phyloP scores from a whole-genome alignment of 2,329 filamentous ascomycete genomes.

The Calonectria pseudoturangicola region DNA sequence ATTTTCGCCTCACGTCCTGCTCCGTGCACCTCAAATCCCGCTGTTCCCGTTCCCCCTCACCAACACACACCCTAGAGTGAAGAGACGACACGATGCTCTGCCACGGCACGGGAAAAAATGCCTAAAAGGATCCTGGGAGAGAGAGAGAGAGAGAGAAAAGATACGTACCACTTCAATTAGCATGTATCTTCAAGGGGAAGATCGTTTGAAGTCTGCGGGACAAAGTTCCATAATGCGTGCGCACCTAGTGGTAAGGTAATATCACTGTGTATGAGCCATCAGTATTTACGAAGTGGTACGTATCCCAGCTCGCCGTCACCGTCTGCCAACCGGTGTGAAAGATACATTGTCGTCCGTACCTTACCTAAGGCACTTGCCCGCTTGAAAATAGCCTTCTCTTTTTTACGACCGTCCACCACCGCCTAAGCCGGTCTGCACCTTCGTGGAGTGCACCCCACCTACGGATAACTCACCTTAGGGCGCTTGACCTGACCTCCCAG shows the following conservation, averaged over 20 bases:
- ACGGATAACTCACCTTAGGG: conserved; percentile 27
- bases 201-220: conserved; percentile 22
- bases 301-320: conserved; percentile 13
- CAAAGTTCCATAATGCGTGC: conserved; percentile 19
- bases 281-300: conserved; percentile 6
- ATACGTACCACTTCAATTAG: not conserved
- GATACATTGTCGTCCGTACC: conserved; percentile 19
- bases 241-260: conserved; percentile 26
- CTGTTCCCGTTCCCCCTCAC: conserved; percentile 18
- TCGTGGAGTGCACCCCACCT: conserved; percentile 18
- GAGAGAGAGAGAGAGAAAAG: not conserved
- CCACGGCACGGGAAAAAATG: not conserved
- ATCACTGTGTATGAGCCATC: conserved; percentile 21
- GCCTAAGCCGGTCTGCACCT: conserved; percentile 26
- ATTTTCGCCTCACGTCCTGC: conserved; percentile 7
- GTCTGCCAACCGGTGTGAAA: conserved; percentile 27
- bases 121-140: too few relatives aligned
- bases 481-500: conserved; percentile 23
- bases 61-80: not conserved
- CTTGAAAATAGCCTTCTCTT: conserved; percentile 17
- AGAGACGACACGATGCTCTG: not conserved
- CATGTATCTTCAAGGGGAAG: conserved; percentile 4
- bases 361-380: conserved; percentile 24
- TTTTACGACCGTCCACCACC: conserved; percentile 8
- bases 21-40: conserved; percentile 16